A percentile compares a stretch with the other conserved stretches of the same genome.
Evolutionary conservation across 306 rosid genomes (phyloP).

Genomic region (Citrullus colocynthis): DNA sequence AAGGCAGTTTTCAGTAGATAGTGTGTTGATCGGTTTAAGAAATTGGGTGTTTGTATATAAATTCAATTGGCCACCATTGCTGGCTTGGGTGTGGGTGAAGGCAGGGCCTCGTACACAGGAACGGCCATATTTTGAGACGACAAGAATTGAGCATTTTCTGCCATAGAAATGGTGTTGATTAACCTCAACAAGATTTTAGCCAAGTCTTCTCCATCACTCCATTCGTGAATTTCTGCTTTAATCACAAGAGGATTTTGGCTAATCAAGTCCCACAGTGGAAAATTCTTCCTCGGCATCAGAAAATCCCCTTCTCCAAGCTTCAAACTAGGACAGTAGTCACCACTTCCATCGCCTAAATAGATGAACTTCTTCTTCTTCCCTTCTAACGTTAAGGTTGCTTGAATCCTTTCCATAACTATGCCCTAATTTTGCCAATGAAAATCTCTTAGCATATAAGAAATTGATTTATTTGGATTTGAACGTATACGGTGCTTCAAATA

Average conservation of each 20-base stretch:
- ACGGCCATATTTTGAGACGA: neutral
- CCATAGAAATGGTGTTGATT: constrained; percentile 19
- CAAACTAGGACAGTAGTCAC: constrained; percentile 55
- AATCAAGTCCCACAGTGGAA: constrained; percentile 43
- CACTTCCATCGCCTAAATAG: constrained; percentile 53
- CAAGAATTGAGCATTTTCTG: constrained; percentile 7
- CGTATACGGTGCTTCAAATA: neutral
- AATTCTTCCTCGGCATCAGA: constrained; percentile 54
- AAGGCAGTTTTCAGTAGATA: neutral
- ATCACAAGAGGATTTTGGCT: constrained; percentile 27
- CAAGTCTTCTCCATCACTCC: constrained; percentile 36
- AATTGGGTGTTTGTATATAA: neutral
- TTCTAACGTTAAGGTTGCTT: constrained; percentile 3
- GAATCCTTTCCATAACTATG: constrained; percentile 30
- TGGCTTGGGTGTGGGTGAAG: neutral
- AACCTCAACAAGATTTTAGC: constrained; percentile 17
- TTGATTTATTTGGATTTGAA: neutral
- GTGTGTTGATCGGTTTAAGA: neutral
- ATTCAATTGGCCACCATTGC: constrained; percentile 5
- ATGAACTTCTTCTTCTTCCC: constrained; percentile 28
- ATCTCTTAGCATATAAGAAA: neutral
- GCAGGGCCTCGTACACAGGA: neutral
- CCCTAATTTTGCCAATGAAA: constrained; percentile 18
- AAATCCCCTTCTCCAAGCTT: constrained; percentile 32
- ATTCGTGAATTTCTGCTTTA: constrained; percentile 43